A percentile compares a stretch with the other conserved stretches of the same genome.
phyloP scores from a whole-genome alignment of 2,329 filamentous ascomycete genomes.

The Stagonosporopsis rhizophila region DNA sequence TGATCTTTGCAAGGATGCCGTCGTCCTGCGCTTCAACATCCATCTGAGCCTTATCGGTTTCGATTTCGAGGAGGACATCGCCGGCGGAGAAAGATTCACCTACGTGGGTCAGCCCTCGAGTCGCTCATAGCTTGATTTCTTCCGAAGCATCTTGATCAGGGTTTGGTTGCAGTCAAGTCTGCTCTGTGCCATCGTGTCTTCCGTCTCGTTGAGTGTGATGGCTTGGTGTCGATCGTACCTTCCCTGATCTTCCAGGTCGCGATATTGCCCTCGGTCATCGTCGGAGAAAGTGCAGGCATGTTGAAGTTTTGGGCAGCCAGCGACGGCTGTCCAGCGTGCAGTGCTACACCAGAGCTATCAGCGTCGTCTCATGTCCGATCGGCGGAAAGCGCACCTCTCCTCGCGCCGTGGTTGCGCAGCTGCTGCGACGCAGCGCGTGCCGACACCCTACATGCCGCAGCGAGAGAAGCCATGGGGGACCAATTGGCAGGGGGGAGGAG shows the following conservation, averaged over 20 bases:
- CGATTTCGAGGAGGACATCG: conserved; percentile 88
- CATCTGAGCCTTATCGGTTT: conserved; percentile 95
- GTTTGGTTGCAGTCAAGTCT: background rate
- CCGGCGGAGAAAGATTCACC: conserved; percentile 80
- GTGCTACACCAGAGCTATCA: conserved; percentile 58
- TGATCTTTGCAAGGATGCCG: conserved; percentile 84
- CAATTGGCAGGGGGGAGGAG: conserved; percentile 32
- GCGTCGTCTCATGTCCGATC: conserved; percentile 20
- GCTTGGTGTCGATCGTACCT: conserved; percentile 52
- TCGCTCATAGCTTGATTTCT: background rate
- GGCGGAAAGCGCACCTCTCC: conserved; percentile 62
- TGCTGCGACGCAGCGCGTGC: conserved; percentile 65
- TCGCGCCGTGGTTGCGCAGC: conserved; percentile 59
- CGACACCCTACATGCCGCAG: conserved; percentile 69
- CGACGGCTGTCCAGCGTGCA: conserved; percentile 67
- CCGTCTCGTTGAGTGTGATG: background rate
- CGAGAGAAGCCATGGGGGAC: conserved; percentile 68
- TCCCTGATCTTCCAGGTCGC: conserved; percentile 86
- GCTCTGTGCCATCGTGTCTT: background rate
- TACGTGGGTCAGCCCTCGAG: conserved; percentile 34
- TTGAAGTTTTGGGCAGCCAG: conserved; percentile 84
- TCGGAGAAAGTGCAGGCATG: conserved; percentile 90
- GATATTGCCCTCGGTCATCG: conserved; percentile 94
- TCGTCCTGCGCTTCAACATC: conserved; percentile 93
- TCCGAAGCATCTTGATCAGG: background rate